Evolutionary conservation across 2,329 filamentous ascomycete genomes (phyloP).

Genomic region (Mariannaea sp.): DNA sequence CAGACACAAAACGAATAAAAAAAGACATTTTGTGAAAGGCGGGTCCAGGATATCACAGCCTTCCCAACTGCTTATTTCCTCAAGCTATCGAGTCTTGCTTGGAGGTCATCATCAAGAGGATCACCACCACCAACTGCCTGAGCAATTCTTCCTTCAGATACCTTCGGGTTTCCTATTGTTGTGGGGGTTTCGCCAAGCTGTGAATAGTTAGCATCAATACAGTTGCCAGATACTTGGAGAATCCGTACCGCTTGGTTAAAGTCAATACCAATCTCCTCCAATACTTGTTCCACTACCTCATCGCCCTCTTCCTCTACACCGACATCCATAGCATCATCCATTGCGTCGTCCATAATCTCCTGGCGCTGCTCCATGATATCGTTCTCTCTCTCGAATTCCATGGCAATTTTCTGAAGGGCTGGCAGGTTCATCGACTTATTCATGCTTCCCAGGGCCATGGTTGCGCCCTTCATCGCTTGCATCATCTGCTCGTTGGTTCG

Average conservation of each 20-base stretch:
- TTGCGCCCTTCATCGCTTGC: constrained; percentile 99
- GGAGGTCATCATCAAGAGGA: constrained; percentile 86
- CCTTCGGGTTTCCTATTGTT: constrained; percentile 74
- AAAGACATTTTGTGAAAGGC: not conserved
- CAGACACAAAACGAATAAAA: no score
- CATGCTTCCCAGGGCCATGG: constrained; percentile 91
- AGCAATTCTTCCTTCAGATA: constrained; percentile 78
- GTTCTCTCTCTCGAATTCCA: constrained; percentile 99
- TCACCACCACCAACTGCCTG: constrained; percentile 76
- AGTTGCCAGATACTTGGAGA: constrained; percentile 32
- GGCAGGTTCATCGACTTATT: constrained; percentile 98
- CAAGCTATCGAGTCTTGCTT: constrained; percentile 89
- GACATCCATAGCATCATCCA: constrained; percentile 93
- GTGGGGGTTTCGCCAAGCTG: constrained; percentile 92
- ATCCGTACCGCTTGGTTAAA: constrained; percentile 79
- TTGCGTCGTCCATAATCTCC: constrained; percentile 99
- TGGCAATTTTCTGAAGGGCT: constrained; percentile 91
- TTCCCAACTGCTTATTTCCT: constrained; percentile 52
- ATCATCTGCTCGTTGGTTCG: constrained; percentile 99
- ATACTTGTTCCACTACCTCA: constrained; percentile 92
- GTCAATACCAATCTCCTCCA: constrained; percentile 97
- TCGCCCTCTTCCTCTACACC: constrained; percentile 93
- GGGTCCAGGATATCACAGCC: not conserved
- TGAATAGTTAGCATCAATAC: constrained; percentile 28
- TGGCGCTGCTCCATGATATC: constrained; percentile 99